Percentiles rank a stretch among this genome's conserved stretches.
Evolutionary conservation across 495 filamentous ascomycete species (phyloP).

Genomic region (Emericellopsis terricola): DNA sequence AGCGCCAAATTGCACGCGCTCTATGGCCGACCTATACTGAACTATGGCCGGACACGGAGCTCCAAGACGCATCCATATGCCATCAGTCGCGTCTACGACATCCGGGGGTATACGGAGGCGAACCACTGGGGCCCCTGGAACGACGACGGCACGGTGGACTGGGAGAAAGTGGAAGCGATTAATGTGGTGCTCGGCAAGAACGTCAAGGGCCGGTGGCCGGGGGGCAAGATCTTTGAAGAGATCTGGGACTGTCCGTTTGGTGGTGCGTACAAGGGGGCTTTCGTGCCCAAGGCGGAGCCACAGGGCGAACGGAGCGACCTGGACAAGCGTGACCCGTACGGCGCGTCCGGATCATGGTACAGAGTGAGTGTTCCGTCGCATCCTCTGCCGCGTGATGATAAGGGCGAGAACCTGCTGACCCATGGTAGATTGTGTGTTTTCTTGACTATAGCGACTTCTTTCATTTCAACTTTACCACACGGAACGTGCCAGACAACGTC

Average conservation of each 20-base stretch:
- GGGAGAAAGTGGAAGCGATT: slow-evolving; percentile 52
- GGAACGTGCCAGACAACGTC: slow-evolving; percentile 12
- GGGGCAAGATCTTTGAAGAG: slow-evolving; percentile 21
- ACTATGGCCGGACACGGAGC: slow-evolving; percentile 10
- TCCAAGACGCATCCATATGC: slow-evolving; percentile 32
- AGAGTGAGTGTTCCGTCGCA: slow-evolving; percentile 13
- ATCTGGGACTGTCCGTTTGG: slow-evolving; percentile 34
- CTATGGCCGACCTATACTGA: slow-evolving; percentile 31
- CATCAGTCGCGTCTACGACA: slow-evolving; percentile 42
- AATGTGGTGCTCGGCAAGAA: slow-evolving; percentile 41
- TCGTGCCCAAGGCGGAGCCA: slow-evolving; percentile 10
- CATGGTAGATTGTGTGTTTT: slow-evolving; percentile 28
- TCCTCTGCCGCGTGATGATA: background rate
- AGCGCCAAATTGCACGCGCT: slow-evolving; percentile 45
- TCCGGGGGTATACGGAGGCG: slow-evolving; percentile 36
- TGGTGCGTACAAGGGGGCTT: slow-evolving; percentile 31
- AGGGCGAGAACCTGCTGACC: background rate
- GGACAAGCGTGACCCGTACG: slow-evolving; percentile 38
- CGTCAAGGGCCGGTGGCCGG: slow-evolving; percentile 23
- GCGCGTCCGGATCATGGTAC: slow-evolving; percentile 39
- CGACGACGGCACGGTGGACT: slow-evolving; percentile 38
- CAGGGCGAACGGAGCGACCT: slow-evolving; percentile 16
- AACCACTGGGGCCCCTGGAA: slow-evolving; percentile 46
- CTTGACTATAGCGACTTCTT: slow-evolving; percentile 46
- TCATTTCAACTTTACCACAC: slow-evolving; percentile 35